These are phyloP conservation scores for Endotrypanum monterogeii DNA, from an alignment of 208 protist genomes.

Conservation along the genomic window DNA sequence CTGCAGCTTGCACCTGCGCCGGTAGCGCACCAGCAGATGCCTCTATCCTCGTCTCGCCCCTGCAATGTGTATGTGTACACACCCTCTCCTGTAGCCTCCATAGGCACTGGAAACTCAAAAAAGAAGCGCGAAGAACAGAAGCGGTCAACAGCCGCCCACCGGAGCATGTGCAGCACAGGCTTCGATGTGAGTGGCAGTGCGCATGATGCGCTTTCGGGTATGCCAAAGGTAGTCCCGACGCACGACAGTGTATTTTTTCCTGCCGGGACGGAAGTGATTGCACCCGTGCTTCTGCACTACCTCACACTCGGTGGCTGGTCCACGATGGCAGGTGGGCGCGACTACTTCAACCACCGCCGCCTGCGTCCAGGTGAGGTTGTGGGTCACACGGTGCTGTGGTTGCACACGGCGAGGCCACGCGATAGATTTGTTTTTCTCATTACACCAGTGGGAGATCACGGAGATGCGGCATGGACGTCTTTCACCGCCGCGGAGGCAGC, in stretches of 20 bases:
- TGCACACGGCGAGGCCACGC: slow-evolving; percentile 58
- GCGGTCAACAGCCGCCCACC: slow-evolving; percentile 14
- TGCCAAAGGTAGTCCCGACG: slow-evolving; percentile 22
- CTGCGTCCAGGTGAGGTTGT: slow-evolving; percentile 55
- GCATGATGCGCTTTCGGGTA: neutral
- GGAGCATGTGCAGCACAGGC: slow-evolving; percentile 19
- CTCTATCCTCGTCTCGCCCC: neutral
- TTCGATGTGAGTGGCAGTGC: slow-evolving; percentile 6
- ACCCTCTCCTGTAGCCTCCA: neutral
- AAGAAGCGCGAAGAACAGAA: neutral
- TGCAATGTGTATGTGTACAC: neutral
- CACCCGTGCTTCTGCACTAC: slow-evolving; percentile 74
- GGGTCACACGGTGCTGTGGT: slow-evolving; percentile 70
- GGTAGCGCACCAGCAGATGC: neutral
- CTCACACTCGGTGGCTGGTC: slow-evolving; percentile 57
- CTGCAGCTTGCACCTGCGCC: neutral
- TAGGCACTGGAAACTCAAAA: neutral
- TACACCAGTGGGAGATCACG: slow-evolving; percentile 43
- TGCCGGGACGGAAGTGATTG: slow-evolving; percentile 39
- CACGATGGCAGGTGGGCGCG: slow-evolving; percentile 53
- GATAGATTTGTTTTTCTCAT: slow-evolving; percentile 75
- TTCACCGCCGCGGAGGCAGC: neutral
- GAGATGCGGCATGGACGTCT: neutral
- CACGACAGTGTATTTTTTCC: slow-evolving; percentile 77
- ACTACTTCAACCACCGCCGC: slow-evolving; percentile 73